Base-by-base conservation (phyloP, 495 filamentous ascomycete species). In the Xylaria bambusicola region DNA sequence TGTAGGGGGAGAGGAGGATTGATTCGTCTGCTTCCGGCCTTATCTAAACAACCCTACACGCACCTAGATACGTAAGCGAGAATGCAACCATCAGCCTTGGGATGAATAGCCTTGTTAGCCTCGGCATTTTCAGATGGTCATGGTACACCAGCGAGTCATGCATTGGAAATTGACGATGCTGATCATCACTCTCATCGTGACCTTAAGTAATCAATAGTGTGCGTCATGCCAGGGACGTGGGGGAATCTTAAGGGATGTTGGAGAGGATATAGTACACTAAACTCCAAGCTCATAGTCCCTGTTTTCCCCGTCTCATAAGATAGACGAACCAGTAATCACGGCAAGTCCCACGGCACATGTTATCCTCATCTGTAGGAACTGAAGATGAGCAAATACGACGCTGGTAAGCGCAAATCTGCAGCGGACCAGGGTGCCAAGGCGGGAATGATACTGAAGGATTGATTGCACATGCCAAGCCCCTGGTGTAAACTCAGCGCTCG, bases 391-490 rank as follows among this genome's bases (percentile, higher is more conserved):
- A n/a, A 33, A 50, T 49, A 42, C 55, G 33, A 50, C 55, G 55
- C 45, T 58, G 24, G 5, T 31, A 35, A 49, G 33, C 18, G 20
- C 21, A 26, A 27, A 38, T 31, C 35, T 52, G 49, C 38, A 31
- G 13, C 26, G 52, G 15, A 31, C 36, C 41, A 44, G 17, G 36
- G 21, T 33, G 52, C 52, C 52, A 54, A 54, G 52, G 52, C 52
- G 52, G 50, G 52, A 41, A 36, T n/a, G 6, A 54, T 24, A 21
- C 38, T 42, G 36, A 23, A 21, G 52, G 47, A 10, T 10, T n/a
- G n/a, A 42, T 21, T 51, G 26, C 36, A 44, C 56, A 58, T 51
- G 56, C 56, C 56, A 58, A 51, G 56, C 5, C 36, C 18, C 56
- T 27, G 35, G 33, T 20, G 36, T 58, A 47, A 53, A 40, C 41